These are phyloP conservation scores for Globisporangium takayamanum DNA, from an alignment of 352 stramenopile genomes.

Conservation along the genomic window DNA sequence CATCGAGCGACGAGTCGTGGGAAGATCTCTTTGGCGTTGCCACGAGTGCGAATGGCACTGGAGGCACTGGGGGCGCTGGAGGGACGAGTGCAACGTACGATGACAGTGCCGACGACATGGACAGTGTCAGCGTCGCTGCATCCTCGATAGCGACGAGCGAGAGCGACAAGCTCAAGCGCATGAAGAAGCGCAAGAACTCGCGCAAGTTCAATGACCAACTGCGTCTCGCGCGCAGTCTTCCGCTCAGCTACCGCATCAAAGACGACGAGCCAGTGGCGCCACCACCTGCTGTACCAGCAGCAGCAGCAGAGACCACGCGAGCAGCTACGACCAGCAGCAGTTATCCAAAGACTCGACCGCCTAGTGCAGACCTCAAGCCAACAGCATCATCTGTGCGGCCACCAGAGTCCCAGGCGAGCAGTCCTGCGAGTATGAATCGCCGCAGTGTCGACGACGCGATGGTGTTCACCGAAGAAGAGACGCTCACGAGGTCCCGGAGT, in stretches of 20 bases:
- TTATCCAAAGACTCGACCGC: too few species aligned
- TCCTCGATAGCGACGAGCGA: neutral
- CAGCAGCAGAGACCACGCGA: neutral
- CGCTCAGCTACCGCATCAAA: constrained; percentile 49
- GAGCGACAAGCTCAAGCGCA: constrained; percentile 32
- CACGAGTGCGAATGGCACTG: constrained; percentile 15
- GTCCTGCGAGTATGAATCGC: neutral
- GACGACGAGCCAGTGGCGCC: constrained; percentile 19
- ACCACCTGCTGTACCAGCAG: neutral
- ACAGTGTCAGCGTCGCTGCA: neutral
- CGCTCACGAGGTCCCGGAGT: constrained; percentile 18
- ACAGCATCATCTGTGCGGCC: neutral
- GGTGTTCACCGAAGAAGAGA: constrained; percentile 1
- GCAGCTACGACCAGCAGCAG: neutral
- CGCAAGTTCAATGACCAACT: constrained; percentile 69
- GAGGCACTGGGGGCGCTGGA: constrained; percentile 20
- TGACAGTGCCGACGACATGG: constrained; percentile 3
- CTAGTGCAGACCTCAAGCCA: neutral
- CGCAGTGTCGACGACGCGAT: constrained; percentile 10
- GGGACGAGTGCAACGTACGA: constrained; percentile 5
- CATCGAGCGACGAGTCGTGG: constrained; percentile 48
- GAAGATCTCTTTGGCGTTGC: constrained; percentile 57
- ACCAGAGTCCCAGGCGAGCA: neutral
- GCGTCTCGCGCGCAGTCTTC: constrained; percentile 41
- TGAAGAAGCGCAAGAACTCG: constrained; percentile 59